phyloP scores from a whole-genome alignment of 2,329 filamentous ascomycete species.

The Aspergillus alliaceus region DNA sequence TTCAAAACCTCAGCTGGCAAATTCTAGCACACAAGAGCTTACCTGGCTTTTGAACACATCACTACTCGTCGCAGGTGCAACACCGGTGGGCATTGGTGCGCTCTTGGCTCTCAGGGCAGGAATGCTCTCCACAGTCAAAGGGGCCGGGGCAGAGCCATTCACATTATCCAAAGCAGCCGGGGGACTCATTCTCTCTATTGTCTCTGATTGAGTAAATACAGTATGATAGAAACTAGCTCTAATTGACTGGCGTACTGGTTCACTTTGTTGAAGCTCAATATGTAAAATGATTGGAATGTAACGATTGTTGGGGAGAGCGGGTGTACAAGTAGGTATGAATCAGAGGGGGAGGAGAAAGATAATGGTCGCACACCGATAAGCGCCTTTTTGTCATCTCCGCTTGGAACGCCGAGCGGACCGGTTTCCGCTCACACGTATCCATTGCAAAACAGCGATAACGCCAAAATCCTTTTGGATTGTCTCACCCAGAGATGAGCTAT shows the following conservation, averaged over 20 bases:
- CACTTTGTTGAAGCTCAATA: background rate
- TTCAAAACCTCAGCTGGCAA: background rate
- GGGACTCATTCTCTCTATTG: conserved; percentile 26
- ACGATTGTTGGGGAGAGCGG: background rate
- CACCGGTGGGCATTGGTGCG: conserved; percentile 69
- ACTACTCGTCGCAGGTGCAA: conserved; percentile 75
- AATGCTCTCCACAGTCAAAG: conserved; percentile 66
- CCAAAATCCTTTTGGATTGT: background rate
- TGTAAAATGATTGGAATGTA: background rate
- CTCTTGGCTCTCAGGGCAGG: conserved; percentile 65
- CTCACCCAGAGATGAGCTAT: background rate
- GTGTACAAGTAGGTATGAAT: conserved; percentile 1
- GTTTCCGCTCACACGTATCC: background rate
- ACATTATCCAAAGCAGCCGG: conserved; percentile 20
- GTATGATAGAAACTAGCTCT: background rate
- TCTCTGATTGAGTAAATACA: background rate
- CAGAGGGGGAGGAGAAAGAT: background rate
- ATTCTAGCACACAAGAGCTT: conserved; percentile 27
- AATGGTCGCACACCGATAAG: background rate
- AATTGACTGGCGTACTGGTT: background rate
- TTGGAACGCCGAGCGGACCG: background rate
- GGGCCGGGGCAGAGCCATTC: conserved; percentile 23
- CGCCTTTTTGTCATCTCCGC: background rate
- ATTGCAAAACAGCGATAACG: background rate
- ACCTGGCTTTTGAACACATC: conserved; percentile 80